phyloP scores from a whole-genome alignment of 805 yeast genomes.

The Candida maris region DNA sequence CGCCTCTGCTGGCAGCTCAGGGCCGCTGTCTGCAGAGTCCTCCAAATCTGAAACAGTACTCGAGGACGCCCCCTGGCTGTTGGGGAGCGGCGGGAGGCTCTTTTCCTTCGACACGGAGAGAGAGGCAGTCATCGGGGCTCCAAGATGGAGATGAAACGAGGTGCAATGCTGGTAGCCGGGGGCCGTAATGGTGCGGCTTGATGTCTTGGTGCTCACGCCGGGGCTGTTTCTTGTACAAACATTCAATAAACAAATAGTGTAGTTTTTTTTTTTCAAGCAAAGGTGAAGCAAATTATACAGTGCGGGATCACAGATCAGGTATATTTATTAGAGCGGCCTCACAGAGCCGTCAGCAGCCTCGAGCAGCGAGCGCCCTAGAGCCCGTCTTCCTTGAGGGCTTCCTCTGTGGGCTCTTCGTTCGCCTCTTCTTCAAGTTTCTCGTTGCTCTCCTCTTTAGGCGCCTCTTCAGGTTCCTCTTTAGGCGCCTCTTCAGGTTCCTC shows the following conservation, averaged over 20 bases:
- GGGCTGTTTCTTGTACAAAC: too few relatives aligned
- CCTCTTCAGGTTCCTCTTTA: conserved; percentile 8
- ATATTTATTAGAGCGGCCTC: too few relatives aligned
- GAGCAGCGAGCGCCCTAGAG: conserved; percentile 6
- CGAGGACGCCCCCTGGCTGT: neutral
- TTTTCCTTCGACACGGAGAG: conserved; percentile 12
- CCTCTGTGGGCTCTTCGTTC: conserved; percentile 1
- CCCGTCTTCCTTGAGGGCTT: conserved; percentile 3
- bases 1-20: neutral
- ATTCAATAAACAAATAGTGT: too few relatives aligned
- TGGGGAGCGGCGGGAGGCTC: conserved; percentile 20
- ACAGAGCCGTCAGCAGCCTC: too few relatives aligned
- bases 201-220: neutral
- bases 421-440: conserved; percentile 8
- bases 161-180: too few relatives aligned
- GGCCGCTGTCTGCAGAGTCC: neutral
- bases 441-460: conserved; percentile 9
- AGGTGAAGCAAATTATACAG: too few relatives aligned
- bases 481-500: conserved; percentile 14
- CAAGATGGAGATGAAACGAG: too few relatives aligned
- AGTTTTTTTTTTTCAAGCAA: too few relatives aligned
- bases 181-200: neutral
- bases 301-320: too few relatives aligned
- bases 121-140: too few relatives aligned
- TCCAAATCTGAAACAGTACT: conserved; percentile 1